Evolutionary conservation across 176 grass and related monocot species (phyloP).

Genomic region (Oryza glumipatula): DNA sequence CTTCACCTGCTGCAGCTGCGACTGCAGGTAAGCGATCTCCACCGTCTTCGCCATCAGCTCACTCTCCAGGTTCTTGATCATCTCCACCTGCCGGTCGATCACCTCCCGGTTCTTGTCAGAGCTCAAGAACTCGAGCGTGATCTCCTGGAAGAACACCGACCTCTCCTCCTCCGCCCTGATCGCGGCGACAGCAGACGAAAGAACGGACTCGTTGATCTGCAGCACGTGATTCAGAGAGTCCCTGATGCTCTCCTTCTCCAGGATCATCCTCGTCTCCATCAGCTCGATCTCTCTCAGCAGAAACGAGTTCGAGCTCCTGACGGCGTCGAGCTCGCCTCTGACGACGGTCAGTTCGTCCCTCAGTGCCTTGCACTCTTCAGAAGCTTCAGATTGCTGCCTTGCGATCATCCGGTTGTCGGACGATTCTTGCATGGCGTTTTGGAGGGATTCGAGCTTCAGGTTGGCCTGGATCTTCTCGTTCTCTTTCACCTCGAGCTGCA

Average conservation of each 20-base stretch:
- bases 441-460: constrained; percentile 24
- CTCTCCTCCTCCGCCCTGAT: constrained; percentile 57
- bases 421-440: constrained; percentile 28
- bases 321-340: constrained; percentile 25
- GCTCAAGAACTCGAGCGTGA: constrained; percentile 27
- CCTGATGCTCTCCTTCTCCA: constrained; percentile 35
- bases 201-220: constrained; percentile 40
- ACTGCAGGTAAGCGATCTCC: constrained; percentile 40
- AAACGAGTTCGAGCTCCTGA: constrained; percentile 15
- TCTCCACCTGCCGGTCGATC: background rate
- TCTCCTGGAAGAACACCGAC: constrained; percentile 49
- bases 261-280: constrained; percentile 28
- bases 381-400: constrained; percentile 15
- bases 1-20: constrained; percentile 40
- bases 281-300: constrained; percentile 37
- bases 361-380: constrained; percentile 37
- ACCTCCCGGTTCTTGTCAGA: constrained; percentile 17
- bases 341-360: constrained; percentile 31
- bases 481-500: constrained; percentile 50
- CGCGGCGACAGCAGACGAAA: constrained; percentile 35
- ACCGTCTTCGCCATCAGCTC: constrained; percentile 49
- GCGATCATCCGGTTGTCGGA: background rate
- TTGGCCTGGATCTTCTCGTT: constrained; percentile 19
- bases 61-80: constrained; percentile 35
- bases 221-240: constrained; percentile 30